These are phyloP conservation scores for Phytophthora hibernalis DNA, from an alignment of 352 stramenopile genomes.

Conservation along the genomic window DNA sequence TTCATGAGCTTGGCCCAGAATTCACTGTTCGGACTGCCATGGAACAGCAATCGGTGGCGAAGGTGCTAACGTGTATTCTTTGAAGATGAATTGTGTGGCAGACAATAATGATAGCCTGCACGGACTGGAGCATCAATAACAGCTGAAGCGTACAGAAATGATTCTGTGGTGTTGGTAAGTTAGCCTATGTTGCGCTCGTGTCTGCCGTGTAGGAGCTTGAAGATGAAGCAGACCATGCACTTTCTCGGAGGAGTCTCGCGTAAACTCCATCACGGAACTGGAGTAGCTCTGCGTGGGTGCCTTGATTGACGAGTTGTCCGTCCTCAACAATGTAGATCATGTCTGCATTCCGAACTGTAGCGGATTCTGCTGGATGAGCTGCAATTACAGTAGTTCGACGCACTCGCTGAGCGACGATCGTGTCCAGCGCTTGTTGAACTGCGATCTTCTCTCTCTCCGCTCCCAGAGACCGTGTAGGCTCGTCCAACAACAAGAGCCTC, in stretches of 20 bases:
- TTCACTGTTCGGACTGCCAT: conserved; percentile 25
- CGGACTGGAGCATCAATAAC: conserved; percentile 7
- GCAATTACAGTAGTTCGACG: conserved; percentile 50
- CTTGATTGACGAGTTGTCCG: conserved; percentile 43
- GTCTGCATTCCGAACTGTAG: conserved; percentile 45
- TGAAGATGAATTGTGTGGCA: conserved; percentile 18
- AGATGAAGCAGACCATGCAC: conserved; percentile 26
- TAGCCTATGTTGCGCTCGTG: conserved; percentile 23
- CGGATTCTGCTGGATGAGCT: conserved; percentile 45
- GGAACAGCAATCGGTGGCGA: conserved; percentile 31
- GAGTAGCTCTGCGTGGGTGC: conserved; percentile 46
- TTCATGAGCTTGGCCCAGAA: conserved; percentile 34
- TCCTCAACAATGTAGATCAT: conserved; percentile 42
- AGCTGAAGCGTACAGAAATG: conserved; percentile 4
- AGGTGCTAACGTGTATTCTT: conserved; percentile 40
- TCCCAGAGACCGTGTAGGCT: conserved; percentile 82
- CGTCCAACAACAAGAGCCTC: conserved; percentile 90
- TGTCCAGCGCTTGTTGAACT: conserved; percentile 68
- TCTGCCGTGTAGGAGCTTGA: conserved; percentile 30
- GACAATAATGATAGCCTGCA: neutral
- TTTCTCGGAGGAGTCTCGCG: conserved; percentile 27
- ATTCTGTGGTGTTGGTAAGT: conserved; percentile 3
- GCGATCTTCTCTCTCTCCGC: conserved; percentile 64
- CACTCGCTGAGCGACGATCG: conserved; percentile 44
- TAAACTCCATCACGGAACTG: conserved; percentile 29